Base-by-base conservation (phyloP, 305 asterid species). In the Solanum hybrid region DNA sequence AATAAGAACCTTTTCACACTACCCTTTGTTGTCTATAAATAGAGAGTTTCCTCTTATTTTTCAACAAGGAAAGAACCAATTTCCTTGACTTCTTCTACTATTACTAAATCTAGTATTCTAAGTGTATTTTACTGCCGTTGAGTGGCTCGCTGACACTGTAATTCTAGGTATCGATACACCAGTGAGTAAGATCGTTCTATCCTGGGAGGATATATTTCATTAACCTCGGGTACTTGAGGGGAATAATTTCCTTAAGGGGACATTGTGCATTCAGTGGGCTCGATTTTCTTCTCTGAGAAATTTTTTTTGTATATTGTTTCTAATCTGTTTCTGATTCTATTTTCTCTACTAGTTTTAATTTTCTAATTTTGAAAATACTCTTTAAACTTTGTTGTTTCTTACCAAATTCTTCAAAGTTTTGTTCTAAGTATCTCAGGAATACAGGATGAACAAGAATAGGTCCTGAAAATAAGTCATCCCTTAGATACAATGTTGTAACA, bases 381-480 rank as follows among this genome's bases (percentile, higher is more conserved):
- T 45, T 45, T 45, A 45, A 45, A 45, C 64, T 45, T 45, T 45
- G 64, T 45, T 45, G 22, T 45, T 45, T 13, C 64, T 14, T 45
- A 45, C 64, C 19, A 45, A 45, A 6, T 13, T 45, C 7, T 45
- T 45, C 64, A 45, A 45, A 45, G 7, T 45, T 45, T 45, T 45
- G 22, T 45, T 45, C 22, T 45, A 14, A 45, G 22, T 45, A 45
- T 45, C 64, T 45, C 5, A 45, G 7, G 64, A 45, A 14, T 45
- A 45, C 7, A 45, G 3, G 22, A 45, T 45, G 64, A 45, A 45
- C 7, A 45, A 45, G 3, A 13, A 92, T 91, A 38, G 90, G 89
- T 85, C 93, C 91, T 71, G 91, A 89, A 78, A 92, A 88, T 13
- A 22, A 80, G 89, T 92, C 91, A 14, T 88, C 89, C 89, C 89